Conservation (phyloP, 2,329 filamentous ascomycete genomes). For the Pyrenochaeta sp. region DNA sequence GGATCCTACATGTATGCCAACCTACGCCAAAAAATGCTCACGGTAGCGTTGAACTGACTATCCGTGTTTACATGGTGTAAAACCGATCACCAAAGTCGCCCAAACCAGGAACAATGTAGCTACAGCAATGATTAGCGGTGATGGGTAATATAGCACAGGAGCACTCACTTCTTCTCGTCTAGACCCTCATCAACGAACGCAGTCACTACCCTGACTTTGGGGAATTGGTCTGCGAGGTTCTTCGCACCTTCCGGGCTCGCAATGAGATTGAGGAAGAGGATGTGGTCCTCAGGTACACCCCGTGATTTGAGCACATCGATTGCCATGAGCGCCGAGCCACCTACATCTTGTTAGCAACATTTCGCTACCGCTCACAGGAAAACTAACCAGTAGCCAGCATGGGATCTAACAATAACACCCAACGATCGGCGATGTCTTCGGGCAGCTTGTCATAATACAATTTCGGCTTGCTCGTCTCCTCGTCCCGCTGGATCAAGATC, state of each 20-base stretch:
- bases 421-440: conserved; percentile 88
- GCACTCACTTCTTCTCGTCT: conserved; percentile 93
- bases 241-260: conserved; percentile 93
- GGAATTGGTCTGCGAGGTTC: conserved; percentile 89
- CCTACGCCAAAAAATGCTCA: conserved; percentile 13
- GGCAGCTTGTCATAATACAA: conserved; percentile 98
- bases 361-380: not conserved
- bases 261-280: conserved; percentile 95
- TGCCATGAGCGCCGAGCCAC: conserved; percentile 95
- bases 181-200: conserved; percentile 97
- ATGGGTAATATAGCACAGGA: not conserved
- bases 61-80: conserved; percentile 76
- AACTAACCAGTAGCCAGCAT: conserved; percentile 94
- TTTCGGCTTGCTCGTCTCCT: conserved; percentile 90
- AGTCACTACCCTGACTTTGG: conserved; percentile 88
- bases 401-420: conserved; percentile 94
- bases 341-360: conserved; percentile 55
- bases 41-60: conserved; percentile 3
- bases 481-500: conserved; percentile 96
- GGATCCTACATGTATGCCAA: conserved; percentile 5
- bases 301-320: conserved; percentile 90
- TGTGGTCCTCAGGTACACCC: conserved; percentile 93
- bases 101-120: conserved; percentile 92
- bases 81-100: conserved; percentile 97
- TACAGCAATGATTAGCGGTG: conserved; percentile 51